Evolutionary conservation across 495 filamentous ascomycete species (phyloP), one percentile per base, ranked within the genome.

Genomic region (Aspergillus asperescens): DNA sequence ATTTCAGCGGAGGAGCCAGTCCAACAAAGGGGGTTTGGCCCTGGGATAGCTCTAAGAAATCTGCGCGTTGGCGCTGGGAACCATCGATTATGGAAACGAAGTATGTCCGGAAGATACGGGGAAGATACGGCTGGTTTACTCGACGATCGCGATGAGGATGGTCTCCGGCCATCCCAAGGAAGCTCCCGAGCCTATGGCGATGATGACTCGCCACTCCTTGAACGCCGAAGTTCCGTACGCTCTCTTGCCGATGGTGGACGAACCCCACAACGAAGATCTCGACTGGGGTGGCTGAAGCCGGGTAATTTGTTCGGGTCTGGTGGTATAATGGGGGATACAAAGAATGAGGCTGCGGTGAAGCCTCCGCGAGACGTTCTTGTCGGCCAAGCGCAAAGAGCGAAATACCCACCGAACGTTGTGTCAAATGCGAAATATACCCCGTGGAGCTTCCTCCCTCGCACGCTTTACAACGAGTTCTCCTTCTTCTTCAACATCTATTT

Each of bases 401-500:
- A 73, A 68, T 75, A 77, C 59, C 77, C 77, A 0, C 67, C 75
- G 20, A 99, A 99, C 64, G 79, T 86, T 24, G 80, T 99, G 35
- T 96, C 90, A 16, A 96, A 99, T 71, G 91, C 94, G 35, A 96
- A 96, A 80, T 99, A 96, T 63, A 96, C 92, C n/a, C 81, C 89
- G 0, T 88, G 89, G 77, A 93, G 85, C 53, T 99, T 99, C 69
- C 78, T 99, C 3, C 94, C 94, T 4, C 77, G 89, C 20, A 97
- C 94, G 0, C 75, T 97, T 10, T 99, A 95, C 66, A 96, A 97
- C 73, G 94, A 99, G 60, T 99, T 99, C 63, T 95, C 90, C 39
- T 97, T 97, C 72, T 99, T 99, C 71, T 96, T 97, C 78, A 99
- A 99, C 76, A 84, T 96, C 62, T 99, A 99, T 62, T 99, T 97